Percentiles rank a stretch among this genome's conserved stretches.
Conservation (phyloP, 1,284 basidiomycete species). For the Leccinum griseonigrum region DNA sequence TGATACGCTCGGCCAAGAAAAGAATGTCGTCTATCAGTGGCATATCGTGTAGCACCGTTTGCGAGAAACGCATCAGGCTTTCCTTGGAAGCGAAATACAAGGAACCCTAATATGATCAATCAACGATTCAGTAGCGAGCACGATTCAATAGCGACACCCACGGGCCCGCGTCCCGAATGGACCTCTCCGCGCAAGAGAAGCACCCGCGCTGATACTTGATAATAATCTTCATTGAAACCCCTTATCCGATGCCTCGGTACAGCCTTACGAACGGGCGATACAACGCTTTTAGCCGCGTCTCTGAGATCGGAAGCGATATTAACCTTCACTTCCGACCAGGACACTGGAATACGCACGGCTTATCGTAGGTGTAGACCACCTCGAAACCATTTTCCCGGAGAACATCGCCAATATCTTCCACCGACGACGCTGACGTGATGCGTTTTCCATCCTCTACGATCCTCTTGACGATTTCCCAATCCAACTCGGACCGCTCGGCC, state of each 20-base stretch:
- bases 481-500: slow-evolving; percentile 8
- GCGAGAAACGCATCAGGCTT: slow-evolving; percentile 34
- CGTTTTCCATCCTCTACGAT: slow-evolving; percentile 22
- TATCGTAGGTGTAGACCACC: slow-evolving; percentile 37
- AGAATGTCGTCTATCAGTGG: slow-evolving; percentile 30
- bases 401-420: slow-evolving; percentile 31
- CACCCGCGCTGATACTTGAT: slow-evolving; percentile 33
- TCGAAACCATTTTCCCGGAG: slow-evolving; percentile 38
- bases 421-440: slow-evolving; percentile 23
- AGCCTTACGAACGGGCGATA: slow-evolving; percentile 36
- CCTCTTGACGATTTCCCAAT: slow-evolving; percentile 19
- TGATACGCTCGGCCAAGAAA: slow-evolving; percentile 33
- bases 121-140: not conserved
- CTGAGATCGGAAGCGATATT: slow-evolving; percentile 22
- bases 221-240: slow-evolving; percentile 41
- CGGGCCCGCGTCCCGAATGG: slow-evolving; percentile 41
- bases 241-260: slow-evolving; percentile 33
- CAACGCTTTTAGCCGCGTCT: slow-evolving; percentile 43
- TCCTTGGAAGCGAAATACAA: slow-evolving; percentile 39
- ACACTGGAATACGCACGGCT: slow-evolving; percentile 31
- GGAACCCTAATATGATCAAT: slow-evolving; percentile 29
- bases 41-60: slow-evolving; percentile 36
- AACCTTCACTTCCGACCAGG: not conserved
- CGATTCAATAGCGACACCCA: slow-evolving; percentile 19
- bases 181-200: slow-evolving; percentile 41